Base-by-base conservation (phyloP, 805 yeast genomes). In the Monosporozyma siamensis region DNA sequence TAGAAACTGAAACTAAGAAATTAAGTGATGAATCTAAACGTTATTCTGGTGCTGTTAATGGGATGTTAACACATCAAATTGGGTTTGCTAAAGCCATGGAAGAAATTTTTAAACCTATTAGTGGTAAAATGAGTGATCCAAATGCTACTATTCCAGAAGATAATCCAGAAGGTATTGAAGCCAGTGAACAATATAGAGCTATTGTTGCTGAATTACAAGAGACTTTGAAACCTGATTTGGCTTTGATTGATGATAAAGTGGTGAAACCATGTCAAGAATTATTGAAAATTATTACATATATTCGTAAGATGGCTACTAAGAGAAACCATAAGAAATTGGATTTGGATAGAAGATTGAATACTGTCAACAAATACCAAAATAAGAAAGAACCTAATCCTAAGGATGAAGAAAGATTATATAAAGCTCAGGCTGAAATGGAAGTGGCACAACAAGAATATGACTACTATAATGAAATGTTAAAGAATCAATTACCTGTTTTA, bases 31-130 rank as follows among this genome's bases (percentile, higher is more conserved):
- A 90, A 65, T 82, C 95, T 24, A 85, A 82, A 55, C 76, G 95
- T 59, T 92, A 92, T 65, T 88, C 85, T 54, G 74, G 75, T 26
- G 95, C 97, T 0, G 95, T 92, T 43, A 87, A 85, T 57, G 95
- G 90, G 35, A 88, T 92, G 95, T 70, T 92, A 53, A 81, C 79
- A 45, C 92, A 84, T 63, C 98, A 92, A 63, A 82, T 90, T 51
- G 97, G 90, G 46, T 92, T 89, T 62, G 83, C 95, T n/a, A 82
- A 82, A 56, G 90, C 95, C 3, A 87, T 92, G 65, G 97, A 89
- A 62, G 96, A 89, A 59, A 83, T 92, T 46, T 92, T 88, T 68
- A 87, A 90, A 65, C 98, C 98, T 1, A 92, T 92, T 47, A 80
- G 92, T 43, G 98, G 98, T 34, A 79, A 88, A 48, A 70, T 84